A percentile compares a stretch with the other conserved stretches of the same genome.
These are phyloP conservation scores for Heliamphora exappendiculata DNA, from an alignment of 148 eudicot genomes.

Conservation along the genomic window DNA sequence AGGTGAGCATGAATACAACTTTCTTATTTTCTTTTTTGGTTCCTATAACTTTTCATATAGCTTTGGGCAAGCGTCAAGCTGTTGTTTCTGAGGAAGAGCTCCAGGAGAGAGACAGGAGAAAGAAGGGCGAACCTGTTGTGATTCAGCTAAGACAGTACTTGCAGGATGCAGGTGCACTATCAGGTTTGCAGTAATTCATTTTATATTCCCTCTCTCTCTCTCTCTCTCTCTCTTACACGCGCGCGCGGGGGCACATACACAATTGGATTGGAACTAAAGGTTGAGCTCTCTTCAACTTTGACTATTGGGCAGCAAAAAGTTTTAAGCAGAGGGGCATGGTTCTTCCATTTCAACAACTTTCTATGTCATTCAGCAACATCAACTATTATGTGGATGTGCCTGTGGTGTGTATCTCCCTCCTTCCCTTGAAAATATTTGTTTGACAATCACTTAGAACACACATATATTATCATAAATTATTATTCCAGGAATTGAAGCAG, in stretches of 20 bases:
- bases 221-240: too few relatives aligned
- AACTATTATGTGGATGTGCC: conserved; percentile 94
- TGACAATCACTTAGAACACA: background rate
- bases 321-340: conserved; percentile 78
- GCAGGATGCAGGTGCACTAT: conserved; percentile 70
- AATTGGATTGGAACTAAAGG: conserved; percentile 11
- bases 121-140: conserved; percentile 48
- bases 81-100: conserved; percentile 71
- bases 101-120: conserved; percentile 55
- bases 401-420: conserved; percentile 40
- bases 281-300: conserved; percentile 4
- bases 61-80: conserved; percentile 85
- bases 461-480: conserved; percentile 4
- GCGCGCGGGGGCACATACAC: background rate
- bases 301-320: conserved; percentile 42
- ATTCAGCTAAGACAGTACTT: conserved; percentile 75
- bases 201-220: conserved; percentile 3
- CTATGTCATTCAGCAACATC: conserved; percentile 91
- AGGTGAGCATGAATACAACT: background rate
- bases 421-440: background rate
- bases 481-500: conserved; percentile 84
- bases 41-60: conserved; percentile 27
- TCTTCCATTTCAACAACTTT: conserved; percentile 91
- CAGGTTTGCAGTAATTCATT: conserved; percentile 36
- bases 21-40: background rate